Evolutionary conservation across 2,329 filamentous ascomycete species (phyloP), one percentile per base, ranked within the genome.

Genomic region (Polytolypa hystricis): DNA sequence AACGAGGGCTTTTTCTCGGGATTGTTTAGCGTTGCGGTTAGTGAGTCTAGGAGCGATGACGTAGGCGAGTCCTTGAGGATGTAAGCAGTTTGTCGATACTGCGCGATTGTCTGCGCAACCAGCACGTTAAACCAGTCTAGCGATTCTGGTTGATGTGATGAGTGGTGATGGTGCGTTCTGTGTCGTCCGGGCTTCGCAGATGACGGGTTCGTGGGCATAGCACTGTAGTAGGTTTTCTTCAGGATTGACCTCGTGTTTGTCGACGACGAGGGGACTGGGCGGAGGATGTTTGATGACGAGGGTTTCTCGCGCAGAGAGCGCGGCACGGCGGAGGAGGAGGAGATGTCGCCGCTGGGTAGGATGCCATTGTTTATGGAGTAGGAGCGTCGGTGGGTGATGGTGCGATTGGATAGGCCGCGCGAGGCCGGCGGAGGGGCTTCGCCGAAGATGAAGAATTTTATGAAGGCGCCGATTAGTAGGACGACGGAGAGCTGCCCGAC

Each of bases 381-480:
- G 11, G 81, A 83, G 42, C 80, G 76, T 56, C 79, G 78, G 61
- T 94, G 84, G 17, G 84, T 76, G 47, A 85, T 79, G 8, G 80
- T 79, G 40, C 82, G 84, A 47, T 82, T 77, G 29, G 81, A 67
- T 5, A 84, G 71, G 9, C 85, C 84, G 14, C 81, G 84, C 37
- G 81, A 77, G 45, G 93, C 86, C 42, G 85, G 72, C 1, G 83
- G 85, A 1, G 86, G 85, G 4, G 85, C 78, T 55, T 96, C 91
- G 50, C 91, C 91, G 56, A 98, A 96, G 55, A 98, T 96, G 73
- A 98, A 98, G 74, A 95, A 98, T 58, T 94, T 94, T 62, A 98
- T 96, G 64, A 98, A 96, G 48, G 82, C 84, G 46, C 86, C 87
- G 43, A 98, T 77, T 26, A 98, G 71, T 16, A 96, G 67, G 10